Evolutionary conservation across 1,284 basidiomycete genomes (phyloP), one percentile per base, ranked within the genome.

Genomic region (Fistulina hepatica): DNA sequence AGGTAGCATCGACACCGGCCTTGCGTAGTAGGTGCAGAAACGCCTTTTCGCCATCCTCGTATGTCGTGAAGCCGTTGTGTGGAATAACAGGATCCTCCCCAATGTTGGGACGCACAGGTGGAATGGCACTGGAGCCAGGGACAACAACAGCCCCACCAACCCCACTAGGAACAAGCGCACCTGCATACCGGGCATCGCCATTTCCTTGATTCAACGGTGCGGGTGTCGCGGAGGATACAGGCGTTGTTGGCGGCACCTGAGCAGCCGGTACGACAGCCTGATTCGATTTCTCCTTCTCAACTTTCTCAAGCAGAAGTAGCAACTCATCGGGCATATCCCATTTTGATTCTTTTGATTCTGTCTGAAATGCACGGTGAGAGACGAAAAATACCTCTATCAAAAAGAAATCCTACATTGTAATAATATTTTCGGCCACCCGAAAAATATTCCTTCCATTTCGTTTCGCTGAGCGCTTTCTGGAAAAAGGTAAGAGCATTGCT

Each of bases 301-400:
- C 81, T 51, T 81, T 81, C 53, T 88, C 82, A 35, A 91, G 68
- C 12, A 92, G 59, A 17, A 84, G 67, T 16, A 81, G 60, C 20
- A 95, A 71, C 51, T 94, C 90, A 39, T 86, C 78, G 15, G 92
- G 92, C 73, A 93, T 83, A 45, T 92, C 85, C 92, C 92, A 97
- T 67, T 92, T 90, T n/a, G 86, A 90, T 54, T 86, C 81, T 48
- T 86, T 89, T 13, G 74, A 69, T 35, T 82, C 79, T 21, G 80
- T 84, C 84, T 88, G 42, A 2, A 24, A 33, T 15, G 37, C 5
- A 27, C 9, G 13, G 30, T 46, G 12, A 30, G 40, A 30, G 23
- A 21, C 10, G 23, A 25, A 36, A 17, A n/a, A 7, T 22, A 22
- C 2, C 20, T 17, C 20, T n/a, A 16, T 26, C 32, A 24, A 20